Conservation (phyloP, 345 rosid genomes). For the Gossypium australe region DNA sequence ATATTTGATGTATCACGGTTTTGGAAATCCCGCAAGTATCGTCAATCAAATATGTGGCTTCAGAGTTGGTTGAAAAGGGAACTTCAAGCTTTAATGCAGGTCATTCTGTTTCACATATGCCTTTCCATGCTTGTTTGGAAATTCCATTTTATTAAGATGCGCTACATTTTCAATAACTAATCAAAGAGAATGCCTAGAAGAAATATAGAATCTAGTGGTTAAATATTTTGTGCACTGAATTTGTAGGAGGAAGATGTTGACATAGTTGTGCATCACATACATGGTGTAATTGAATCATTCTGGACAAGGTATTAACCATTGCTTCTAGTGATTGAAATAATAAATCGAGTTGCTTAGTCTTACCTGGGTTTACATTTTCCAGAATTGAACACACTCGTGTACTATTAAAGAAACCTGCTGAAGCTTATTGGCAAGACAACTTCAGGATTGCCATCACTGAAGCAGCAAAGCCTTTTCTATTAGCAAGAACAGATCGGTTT, state of each 20-base stretch:
- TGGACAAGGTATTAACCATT: slow-evolving; percentile 42
- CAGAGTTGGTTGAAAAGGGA: slow-evolving; percentile 75
- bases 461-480: slow-evolving; percentile 65
- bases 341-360: background rate
- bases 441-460: slow-evolving; percentile 45
- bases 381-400: slow-evolving; percentile 33
- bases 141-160: background rate
- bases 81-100: slow-evolving; percentile 85
- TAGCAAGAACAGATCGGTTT: slow-evolving; percentile 54
- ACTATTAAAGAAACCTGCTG: slow-evolving; percentile 33
- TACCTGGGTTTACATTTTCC: background rate
- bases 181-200: background rate
- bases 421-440: slow-evolving; percentile 32
- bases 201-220: background rate
- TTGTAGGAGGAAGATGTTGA: slow-evolving; percentile 75
- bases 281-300: slow-evolving; percentile 62
- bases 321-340: background rate
- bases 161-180: background rate
- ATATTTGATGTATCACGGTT: slow-evolving; percentile 41
- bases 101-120: slow-evolving; percentile 15
- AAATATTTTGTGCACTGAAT: background rate
- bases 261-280: slow-evolving; percentile 60
- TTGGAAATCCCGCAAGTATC: slow-evolving; percentile 67
- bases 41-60: slow-evolving; percentile 57
- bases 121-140: background rate